These are phyloP conservation scores for Ampelocalamus luodianensis DNA, from an alignment of 176 grass and related monocot species.

Conservation along the genomic window DNA sequence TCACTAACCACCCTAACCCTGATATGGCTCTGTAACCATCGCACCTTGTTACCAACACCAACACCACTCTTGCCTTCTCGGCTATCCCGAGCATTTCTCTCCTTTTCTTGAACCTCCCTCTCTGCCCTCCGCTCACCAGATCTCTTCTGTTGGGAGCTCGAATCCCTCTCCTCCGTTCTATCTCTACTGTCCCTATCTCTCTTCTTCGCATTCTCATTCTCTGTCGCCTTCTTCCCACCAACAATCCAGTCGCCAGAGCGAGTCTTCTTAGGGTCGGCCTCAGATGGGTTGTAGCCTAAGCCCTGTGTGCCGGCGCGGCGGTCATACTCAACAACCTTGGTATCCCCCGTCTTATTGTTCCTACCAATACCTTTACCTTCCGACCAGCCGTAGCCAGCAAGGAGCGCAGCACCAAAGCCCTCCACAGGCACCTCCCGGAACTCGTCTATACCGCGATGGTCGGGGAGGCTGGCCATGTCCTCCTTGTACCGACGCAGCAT, in stretches of 20 bases:
- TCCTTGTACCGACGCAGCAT: conserved; percentile 77
- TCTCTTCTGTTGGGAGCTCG: conserved; percentile 42
- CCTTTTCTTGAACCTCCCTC: conserved; percentile 49
- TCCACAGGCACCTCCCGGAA: conserved; percentile 71
- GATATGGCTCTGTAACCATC: conserved; percentile 86
- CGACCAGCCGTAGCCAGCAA: conserved; percentile 88
- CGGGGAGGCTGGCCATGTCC: conserved; percentile 74
- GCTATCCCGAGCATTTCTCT: conserved; percentile 38
- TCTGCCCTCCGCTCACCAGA: conserved; percentile 37
- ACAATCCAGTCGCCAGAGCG: conserved; percentile 64
- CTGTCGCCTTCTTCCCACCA: conserved; percentile 39
- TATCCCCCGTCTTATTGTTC: conserved; percentile 72
- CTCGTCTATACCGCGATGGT: conserved; percentile 75
- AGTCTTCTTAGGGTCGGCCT: conserved; percentile 75
- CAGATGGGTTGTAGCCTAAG: conserved; percentile 71
- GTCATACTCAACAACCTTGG: conserved; percentile 69
- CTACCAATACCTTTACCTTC: conserved; percentile 79
- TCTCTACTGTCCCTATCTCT: conserved; percentile 46
- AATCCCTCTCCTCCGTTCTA: conserved; percentile 42
- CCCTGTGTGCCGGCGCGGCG: conserved; percentile 66
- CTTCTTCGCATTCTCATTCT: conserved; percentile 56
- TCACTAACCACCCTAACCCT: conserved; percentile 85
- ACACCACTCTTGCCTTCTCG: conserved; percentile 36
- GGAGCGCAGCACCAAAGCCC: conserved; percentile 69
- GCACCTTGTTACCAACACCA: conserved; percentile 39